Base-by-base conservation (phyloP, 192 early-diverging fungal species). In the Podila epigama region DNA sequence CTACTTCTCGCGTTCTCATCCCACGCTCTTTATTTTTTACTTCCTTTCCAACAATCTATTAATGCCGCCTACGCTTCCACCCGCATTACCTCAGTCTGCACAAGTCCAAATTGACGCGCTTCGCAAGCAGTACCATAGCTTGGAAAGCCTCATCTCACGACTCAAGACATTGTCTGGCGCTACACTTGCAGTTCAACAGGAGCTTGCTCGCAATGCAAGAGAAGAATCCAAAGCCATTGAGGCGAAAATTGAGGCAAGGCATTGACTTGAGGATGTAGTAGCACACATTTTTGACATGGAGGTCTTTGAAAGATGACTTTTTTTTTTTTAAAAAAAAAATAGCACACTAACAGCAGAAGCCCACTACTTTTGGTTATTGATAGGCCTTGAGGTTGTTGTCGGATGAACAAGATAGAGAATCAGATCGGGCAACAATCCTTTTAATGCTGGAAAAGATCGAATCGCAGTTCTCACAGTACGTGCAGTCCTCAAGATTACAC, bases 401-500 rank as follows among this genome's bases (percentile, higher is more conserved):
- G 4, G 87, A 90, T 41, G 83, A 88, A 65, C 73, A 88, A 61
- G 87, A 88, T 50, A 70, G 71, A 28, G 71, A 84, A 29, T 22
- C 79, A 2, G 81, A 82, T 60, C 69, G 81, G 31, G 42, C 64
- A 3, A 32, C 55, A 11, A 81, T 86, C 29, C 29, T 88, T 20
- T 57, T 69, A 4, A 66, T 75, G 70, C 58, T 86, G 42, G 77
- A 63, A 29, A 82, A 82, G 51, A 84, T 86, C 22, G 84, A 89
- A 44, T 66, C 77, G 10, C 86, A 86, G 54, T 70, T 83, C 39
- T 84, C 79, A 42, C 70, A 83, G 87, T 87, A 82, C 80, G 81
- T 63, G 28, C 29, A 0, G 15, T 15, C 7, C 44, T 1, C 44
- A 48, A 22, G 44, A 2, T 22, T 18, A 20, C 3, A n/a, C n/a